Percentiles rank a stretch among this genome's conserved stretches.
phyloP scores from a whole-genome alignment of 1,284 basidiomycete species.

The Irpex lacteus region DNA sequence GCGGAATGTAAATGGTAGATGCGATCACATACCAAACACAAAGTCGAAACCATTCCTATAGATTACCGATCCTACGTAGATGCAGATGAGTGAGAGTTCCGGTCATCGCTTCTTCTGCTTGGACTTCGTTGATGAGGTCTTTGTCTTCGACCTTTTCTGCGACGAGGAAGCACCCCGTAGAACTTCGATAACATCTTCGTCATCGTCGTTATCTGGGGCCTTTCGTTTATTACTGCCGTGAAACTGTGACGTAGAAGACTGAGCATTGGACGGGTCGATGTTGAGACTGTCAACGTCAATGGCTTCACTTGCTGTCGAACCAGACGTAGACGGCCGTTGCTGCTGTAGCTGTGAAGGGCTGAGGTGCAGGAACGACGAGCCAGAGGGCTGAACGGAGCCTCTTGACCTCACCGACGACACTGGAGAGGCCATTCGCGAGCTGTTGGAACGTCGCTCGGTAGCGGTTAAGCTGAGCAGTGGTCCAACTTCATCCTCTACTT shows the following conservation, averaged over 20 bases:
- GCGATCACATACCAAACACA: not conserved
- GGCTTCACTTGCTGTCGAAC: conserved; percentile 28
- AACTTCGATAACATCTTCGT: conserved; percentile 57
- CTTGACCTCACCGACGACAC: conserved; percentile 31
- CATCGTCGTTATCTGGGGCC: conserved; percentile 26
- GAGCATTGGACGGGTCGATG: conserved; percentile 14
- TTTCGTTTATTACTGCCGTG: conserved; percentile 42
- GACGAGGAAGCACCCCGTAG: conserved; percentile 42
- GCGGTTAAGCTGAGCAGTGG: conserved; percentile 17
- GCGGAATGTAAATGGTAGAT: no score
- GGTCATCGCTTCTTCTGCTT: conserved; percentile 3
- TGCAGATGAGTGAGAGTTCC: not conserved
- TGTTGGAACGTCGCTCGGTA: conserved; percentile 10
- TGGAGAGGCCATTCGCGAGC: conserved; percentile 29
- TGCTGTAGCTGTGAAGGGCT: conserved; percentile 21
- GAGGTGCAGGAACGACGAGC: conserved; percentile 16
- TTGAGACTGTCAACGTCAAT: conserved; percentile 32
- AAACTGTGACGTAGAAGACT: not conserved
- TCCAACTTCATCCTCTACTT: conserved; percentile 28
- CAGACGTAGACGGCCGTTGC: conserved; percentile 21
- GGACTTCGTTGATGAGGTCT: not conserved
- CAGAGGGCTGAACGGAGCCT: conserved; percentile 18
- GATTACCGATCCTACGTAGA: not conserved
- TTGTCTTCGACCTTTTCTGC: conserved; percentile 37
- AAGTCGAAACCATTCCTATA: not conserved